phyloP scores from a whole-genome alignment of 352 stramenopile species.

The Globisporangium apiculatum region DNA sequence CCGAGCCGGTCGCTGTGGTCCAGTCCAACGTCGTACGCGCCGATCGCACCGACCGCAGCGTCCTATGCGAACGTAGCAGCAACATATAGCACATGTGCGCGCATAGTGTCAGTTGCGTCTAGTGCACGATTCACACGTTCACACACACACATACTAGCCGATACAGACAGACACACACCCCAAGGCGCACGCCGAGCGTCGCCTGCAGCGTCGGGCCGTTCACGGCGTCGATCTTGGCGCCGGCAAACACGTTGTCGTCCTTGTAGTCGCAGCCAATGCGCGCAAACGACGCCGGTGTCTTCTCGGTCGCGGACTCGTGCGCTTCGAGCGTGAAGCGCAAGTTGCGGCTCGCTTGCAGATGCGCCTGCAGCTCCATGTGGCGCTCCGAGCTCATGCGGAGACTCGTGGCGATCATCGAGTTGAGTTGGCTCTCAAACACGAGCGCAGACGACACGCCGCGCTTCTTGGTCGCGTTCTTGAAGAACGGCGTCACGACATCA shows the following conservation, averaged over 20 bases:
- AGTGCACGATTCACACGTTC: too few relatives aligned
- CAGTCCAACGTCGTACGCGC: slow-evolving; percentile 72
- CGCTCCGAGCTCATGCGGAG: slow-evolving; percentile 64
- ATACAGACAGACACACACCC: slow-evolving; percentile 15
- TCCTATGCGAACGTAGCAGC: slow-evolving; percentile 10
- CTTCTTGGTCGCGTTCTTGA: slow-evolving; percentile 64
- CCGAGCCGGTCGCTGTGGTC: slow-evolving; percentile 71
- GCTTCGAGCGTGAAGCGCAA: slow-evolving; percentile 70
- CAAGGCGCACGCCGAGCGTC: slow-evolving; percentile 39
- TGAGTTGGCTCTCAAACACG: slow-evolving; percentile 57
- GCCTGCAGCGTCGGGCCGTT: slow-evolving; percentile 70
- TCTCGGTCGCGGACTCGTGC: slow-evolving; percentile 64
- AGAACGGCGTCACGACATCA: slow-evolving; percentile 57
- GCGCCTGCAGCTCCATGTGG: slow-evolving; percentile 55
- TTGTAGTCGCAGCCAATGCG: slow-evolving; percentile 67
- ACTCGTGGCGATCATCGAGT: slow-evolving; percentile 56
- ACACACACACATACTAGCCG: too few relatives aligned
- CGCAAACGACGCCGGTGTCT: slow-evolving; percentile 57
- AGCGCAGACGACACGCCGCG: slow-evolving; percentile 55
- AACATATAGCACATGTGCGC: neutral
- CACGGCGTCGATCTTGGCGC: slow-evolving; percentile 68
- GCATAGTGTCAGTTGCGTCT: too few relatives aligned
- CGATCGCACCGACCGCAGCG: slow-evolving; percentile 37
- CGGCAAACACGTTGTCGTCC: slow-evolving; percentile 33
- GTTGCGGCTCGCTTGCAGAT: slow-evolving; percentile 42